These are phyloP conservation scores for Pleurotus salmoneostramineus DNA, from an alignment of 768 basidiomycete genomes.

Conservation along the genomic window DNA sequence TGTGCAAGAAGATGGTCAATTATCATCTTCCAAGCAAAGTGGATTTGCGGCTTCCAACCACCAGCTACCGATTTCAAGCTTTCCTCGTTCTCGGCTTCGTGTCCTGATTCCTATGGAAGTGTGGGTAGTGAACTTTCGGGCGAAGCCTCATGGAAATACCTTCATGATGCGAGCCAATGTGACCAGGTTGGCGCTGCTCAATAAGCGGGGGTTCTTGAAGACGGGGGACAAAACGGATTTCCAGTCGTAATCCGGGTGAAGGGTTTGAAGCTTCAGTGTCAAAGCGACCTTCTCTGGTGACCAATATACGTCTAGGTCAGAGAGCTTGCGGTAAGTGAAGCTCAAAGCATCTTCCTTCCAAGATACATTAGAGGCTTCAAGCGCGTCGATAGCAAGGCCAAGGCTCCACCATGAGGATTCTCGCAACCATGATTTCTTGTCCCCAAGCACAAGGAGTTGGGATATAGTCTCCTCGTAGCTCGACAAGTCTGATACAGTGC, in stretches of 20 bases:
- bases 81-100: slow-evolving; percentile 48
- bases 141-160: slow-evolving; percentile 34
- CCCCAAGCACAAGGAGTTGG: slow-evolving; percentile 65
- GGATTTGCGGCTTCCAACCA: slow-evolving; percentile 86
- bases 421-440: slow-evolving; percentile 85
- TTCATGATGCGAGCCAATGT: slow-evolving; percentile 76
- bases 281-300: slow-evolving; percentile 87
- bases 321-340: slow-evolving; percentile 45
- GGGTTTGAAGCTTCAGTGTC: slow-evolving; percentile 62
- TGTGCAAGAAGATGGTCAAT: slow-evolving; percentile 66
- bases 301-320: slow-evolving; percentile 59
- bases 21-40: slow-evolving; percentile 88
- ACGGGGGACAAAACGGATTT: slow-evolving; percentile 56
- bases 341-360: slow-evolving; percentile 73
- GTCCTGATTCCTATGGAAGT: slow-evolving; percentile 46
- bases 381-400: slow-evolving; percentile 54
- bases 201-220: slow-evolving; percentile 72
- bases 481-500: slow-evolving; percentile 50
- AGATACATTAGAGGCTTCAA: slow-evolving; percentile 51
- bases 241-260: slow-evolving; percentile 66
- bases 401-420: slow-evolving; percentile 91
- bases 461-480: slow-evolving; percentile 57
- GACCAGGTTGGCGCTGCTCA: slow-evolving; percentile 69
- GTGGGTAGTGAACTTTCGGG: slow-evolving; percentile 10
- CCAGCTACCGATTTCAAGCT: slow-evolving; percentile 45